Conservation (phyloP, 371 early-diverging fungal species). For the Smittium mucronatum region DNA sequence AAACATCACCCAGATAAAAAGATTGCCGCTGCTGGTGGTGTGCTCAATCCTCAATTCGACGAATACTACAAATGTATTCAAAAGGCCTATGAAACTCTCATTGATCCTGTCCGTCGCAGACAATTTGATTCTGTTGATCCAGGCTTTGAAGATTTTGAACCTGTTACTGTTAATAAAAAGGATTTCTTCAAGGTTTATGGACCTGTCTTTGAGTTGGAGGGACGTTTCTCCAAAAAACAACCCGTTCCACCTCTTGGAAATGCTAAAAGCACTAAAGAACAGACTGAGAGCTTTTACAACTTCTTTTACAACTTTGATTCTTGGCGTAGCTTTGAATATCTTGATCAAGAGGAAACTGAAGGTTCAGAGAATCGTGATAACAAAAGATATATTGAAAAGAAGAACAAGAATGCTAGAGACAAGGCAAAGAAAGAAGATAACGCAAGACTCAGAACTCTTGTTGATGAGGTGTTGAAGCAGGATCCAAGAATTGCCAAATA, state of each 20-base stretch:
- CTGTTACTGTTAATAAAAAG: conserved; percentile 35
- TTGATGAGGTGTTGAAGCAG: conserved; percentile 63
- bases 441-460: conserved; percentile 69
- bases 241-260: conserved; percentile 77
- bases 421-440: conserved; percentile 94
- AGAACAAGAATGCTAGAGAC: conserved; percentile 88
- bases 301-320: conserved; percentile 95
- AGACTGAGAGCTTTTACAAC: conserved; percentile 89
- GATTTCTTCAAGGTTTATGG: conserved; percentile 82
- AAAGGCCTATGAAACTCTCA: conserved; percentile 87
- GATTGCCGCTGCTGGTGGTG: conserved; percentile 55
- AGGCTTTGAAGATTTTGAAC: conserved; percentile 44
- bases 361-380: conserved; percentile 87
- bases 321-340: conserved; percentile 94
- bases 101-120: conserved; percentile 75
- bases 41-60: conserved; percentile 92
- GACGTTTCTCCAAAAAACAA: conserved; percentile 75
- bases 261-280: conserved; percentile 50
- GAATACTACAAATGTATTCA: conserved; percentile 97
- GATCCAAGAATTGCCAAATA: conserved; percentile 87
- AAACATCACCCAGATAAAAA: conserved; percentile 76
- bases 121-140: conserved; percentile 94
- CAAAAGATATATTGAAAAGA: conserved; percentile 85
- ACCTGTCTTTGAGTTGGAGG: conserved; percentile 83
- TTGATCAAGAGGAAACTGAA: conserved; percentile 92